Percentiles rank a stretch among this genome's conserved stretches.
Conservation (phyloP, 2,329 filamentous ascomycete species). For the Ascochyta koolunga region DNA sequence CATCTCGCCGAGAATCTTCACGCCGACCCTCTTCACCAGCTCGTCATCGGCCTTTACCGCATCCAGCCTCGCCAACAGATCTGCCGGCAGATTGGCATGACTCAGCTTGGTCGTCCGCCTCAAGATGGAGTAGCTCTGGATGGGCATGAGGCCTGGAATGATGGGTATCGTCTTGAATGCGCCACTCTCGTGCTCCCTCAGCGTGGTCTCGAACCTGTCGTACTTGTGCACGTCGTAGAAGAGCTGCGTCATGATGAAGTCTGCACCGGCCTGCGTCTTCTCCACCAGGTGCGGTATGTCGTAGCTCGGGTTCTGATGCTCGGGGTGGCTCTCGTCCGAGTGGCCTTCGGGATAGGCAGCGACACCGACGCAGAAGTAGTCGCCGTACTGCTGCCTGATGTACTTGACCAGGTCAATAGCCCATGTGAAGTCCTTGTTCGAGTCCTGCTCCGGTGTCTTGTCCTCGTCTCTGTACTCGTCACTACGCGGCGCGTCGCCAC, state of each 20-base stretch:
- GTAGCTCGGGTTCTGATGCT: slow-evolving; percentile 67
- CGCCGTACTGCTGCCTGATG: slow-evolving; percentile 82
- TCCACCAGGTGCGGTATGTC: slow-evolving; percentile 90
- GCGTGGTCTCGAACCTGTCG: slow-evolving; percentile 73
- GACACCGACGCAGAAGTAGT: slow-evolving; percentile 96
- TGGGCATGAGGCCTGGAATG: slow-evolving; percentile 94
- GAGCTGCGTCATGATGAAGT: slow-evolving; percentile 98
- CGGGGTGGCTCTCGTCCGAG: slow-evolving; percentile 86
- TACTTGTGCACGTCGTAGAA: slow-evolving; percentile 93
- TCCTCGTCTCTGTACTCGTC: slow-evolving; percentile 81
- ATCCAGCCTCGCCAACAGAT: slow-evolving; percentile 73
- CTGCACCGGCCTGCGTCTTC: slow-evolving; percentile 88
- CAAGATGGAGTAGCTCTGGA: slow-evolving; percentile 96
- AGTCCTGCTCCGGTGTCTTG: slow-evolving; percentile 64
- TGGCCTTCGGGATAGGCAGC: slow-evolving; percentile 96
- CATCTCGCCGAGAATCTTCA: slow-evolving; percentile 83
- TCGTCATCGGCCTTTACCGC: slow-evolving; percentile 80
- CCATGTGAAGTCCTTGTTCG: slow-evolving; percentile 82
- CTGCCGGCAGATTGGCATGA: slow-evolving; percentile 78
- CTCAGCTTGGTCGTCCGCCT: slow-evolving; percentile 93
- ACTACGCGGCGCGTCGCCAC: slow-evolving; percentile 87
- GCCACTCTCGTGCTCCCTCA: slow-evolving; percentile 82
- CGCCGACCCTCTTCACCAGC: slow-evolving; percentile 77
- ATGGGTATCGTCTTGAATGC: slow-evolving; percentile 86
- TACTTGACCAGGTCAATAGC: slow-evolving; percentile 89